phyloP scores from a whole-genome alignment of 2,329 filamentous ascomycete genomes.

The Cladosporium halotolerans region DNA sequence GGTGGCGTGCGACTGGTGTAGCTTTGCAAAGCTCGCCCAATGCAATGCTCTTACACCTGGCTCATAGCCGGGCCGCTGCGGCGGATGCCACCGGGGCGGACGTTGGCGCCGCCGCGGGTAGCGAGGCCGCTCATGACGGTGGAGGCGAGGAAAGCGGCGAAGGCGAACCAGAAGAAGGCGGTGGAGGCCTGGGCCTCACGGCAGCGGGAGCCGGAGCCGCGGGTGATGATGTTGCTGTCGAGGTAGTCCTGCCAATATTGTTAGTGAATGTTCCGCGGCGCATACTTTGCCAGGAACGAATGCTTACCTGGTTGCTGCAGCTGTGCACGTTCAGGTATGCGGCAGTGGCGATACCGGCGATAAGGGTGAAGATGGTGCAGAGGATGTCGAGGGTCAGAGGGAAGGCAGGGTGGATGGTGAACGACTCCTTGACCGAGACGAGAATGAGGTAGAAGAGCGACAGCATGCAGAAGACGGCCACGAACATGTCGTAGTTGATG shows the following conservation, averaged over 20 bases:
- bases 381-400: slow-evolving; percentile 52
- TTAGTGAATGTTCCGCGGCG: slow-evolving; percentile 6
- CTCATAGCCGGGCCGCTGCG: slow-evolving; percentile 46
- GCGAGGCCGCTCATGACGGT: slow-evolving; percentile 51
- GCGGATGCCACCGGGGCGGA: slow-evolving; percentile 40
- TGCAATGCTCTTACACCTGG: slow-evolving; percentile 42
- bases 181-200: slow-evolving; percentile 67
- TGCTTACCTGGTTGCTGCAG: slow-evolving; percentile 54
- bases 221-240: slow-evolving; percentile 35
- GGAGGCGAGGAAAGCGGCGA: slow-evolving; percentile 52
- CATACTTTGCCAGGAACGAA: no score
- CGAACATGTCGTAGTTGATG: slow-evolving; percentile 62
- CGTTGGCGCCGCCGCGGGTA: slow-evolving; percentile 45
- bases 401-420: slow-evolving; percentile 47
- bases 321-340: slow-evolving; percentile 63
- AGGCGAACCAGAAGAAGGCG: slow-evolving; percentile 76
- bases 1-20: no score
- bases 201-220: slow-evolving; percentile 59
- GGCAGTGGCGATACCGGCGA: slow-evolving; percentile 63
- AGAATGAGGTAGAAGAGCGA: slow-evolving; percentile 57
- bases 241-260: slow-evolving; percentile 30
- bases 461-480: slow-evolving; percentile 60
- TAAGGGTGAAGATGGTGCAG: slow-evolving; percentile 63
- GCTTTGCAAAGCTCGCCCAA: no score
- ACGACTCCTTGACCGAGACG: slow-evolving; percentile 48